These are phyloP conservation scores for Fusarium chaquense DNA, from an alignment of 2,329 filamentous ascomycete genomes.

Conservation along the genomic window DNA sequence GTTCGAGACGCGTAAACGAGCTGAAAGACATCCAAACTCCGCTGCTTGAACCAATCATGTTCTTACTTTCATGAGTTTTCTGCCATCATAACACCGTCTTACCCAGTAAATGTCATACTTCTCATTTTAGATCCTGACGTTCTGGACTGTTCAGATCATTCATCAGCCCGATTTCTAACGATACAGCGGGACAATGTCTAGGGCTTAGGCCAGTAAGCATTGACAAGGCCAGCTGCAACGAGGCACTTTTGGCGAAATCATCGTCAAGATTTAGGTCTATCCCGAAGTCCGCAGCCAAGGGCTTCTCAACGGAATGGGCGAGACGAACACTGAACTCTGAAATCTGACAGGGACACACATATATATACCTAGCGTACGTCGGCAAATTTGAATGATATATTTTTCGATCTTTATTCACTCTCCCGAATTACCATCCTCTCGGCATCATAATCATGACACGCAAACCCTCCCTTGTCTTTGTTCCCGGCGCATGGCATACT, in stretches of 20 bases:
- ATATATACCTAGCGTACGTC: background rate
- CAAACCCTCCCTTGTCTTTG: conserved; percentile 56
- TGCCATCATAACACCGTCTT: background rate
- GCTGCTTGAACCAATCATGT: background rate
- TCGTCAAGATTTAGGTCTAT: background rate
- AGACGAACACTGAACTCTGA: background rate
- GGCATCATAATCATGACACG: conserved; percentile 28
- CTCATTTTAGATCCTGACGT: background rate
- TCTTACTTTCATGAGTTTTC: background rate
- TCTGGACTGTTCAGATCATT: background rate
- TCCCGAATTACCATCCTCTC: background rate
- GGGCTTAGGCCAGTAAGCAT: background rate
- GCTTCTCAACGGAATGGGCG: background rate
- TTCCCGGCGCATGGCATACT: conserved; percentile 63
- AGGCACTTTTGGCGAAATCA: background rate
- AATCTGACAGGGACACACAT: background rate
- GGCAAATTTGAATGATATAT: fast-evolving
- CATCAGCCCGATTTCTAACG: background rate
- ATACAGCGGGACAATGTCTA: background rate
- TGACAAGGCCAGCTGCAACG: background rate
- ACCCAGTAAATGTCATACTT: background rate
- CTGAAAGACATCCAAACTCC: conserved; percentile 7
- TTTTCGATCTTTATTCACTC: fast-evolving
- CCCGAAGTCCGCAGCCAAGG: background rate
- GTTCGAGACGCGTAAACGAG: conserved; percentile 42